Evolutionary conservation across 805 yeast species (phyloP), one percentile per base, ranked within the genome.

Genomic region (Suhomyces sp.): DNA sequence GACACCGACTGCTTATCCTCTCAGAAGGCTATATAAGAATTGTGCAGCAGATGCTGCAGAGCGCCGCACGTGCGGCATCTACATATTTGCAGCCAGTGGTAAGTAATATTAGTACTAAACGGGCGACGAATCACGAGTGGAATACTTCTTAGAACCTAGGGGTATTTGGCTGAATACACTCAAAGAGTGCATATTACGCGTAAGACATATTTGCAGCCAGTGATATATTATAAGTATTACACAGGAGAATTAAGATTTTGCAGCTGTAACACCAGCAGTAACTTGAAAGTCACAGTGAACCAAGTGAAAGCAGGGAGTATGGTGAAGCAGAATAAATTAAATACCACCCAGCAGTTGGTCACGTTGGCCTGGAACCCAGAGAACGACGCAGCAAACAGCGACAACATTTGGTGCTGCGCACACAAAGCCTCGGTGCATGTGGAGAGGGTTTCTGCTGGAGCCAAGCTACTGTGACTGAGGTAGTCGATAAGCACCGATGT

Each of bases 281-380:
- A 6, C 41, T 53, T 59, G 27, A 56, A 44, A 48, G 57, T 66
- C 9, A 64, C 37, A 10, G 59, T 21, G 13, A 60, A 39, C 69
- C 69, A 66, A 4, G 60, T 50, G 33, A 60, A 35, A 9, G 62
- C 41, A 4, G 71, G 71, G 9, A 63, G 45, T 3, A 64, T 5
- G 2, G 57, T 54, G 43, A 64, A 59, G 44, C 61, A 56, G 8
- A 57, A 53, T n/a, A 56, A 47, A 39, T 55, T 59, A 17, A 62
- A 52, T 2, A 62, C 62, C 10, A 55, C 47, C 55, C 61, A 54
- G 46, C 64, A 58, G 44, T 56, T 58, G 21, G 37, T 50, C n/a
- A 64, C 46, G 10, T 49, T 55, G 22, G 35, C 31, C 48, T 53
- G 50, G 15, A 58, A 27, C 24, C 48, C 31, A 20, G 45, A 22